Evolutionary conservation across 371 early-diverging fungal species (phyloP), one percentile per base, ranked within the genome.

Genomic region (Mortierella sp.): DNA sequence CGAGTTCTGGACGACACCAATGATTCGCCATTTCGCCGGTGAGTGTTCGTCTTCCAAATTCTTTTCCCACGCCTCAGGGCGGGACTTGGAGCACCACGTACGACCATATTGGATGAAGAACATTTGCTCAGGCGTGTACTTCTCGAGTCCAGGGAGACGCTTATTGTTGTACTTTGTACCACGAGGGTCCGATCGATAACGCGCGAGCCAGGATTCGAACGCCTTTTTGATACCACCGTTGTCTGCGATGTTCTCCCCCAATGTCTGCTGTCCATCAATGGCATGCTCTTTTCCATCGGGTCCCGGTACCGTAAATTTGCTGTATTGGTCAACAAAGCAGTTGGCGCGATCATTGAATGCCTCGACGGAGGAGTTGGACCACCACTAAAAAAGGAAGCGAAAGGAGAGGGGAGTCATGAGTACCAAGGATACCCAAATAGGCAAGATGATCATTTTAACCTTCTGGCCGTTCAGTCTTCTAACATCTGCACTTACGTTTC

Each of bases 191-290:
- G 78, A 72, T 18, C 79, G 72, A 61, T 76, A 80, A 26, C 81
- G 78, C 42, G 60, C 47, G 26, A 78, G 71, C 82, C 85, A 84
- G 26, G 85, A 71, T 27, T 63, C 47, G 23, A 72, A 83, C 0
- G 85, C 73, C 38, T 67, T 68, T n/a, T 55, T 61, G 30, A 88
- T 19, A 19, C 92, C 94, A 14, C 92, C 93, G 58, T 90, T 91
- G 67, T 94, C 94, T 5, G 94, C 91, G 39, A 94, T 62, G 67
- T 91, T 93, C 64, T 92, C 92, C 21, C 84, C 84, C 13, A 91
- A 71, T 0, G 91, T 92, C 31, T 87, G 45, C 58, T 83, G 64
- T 39, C 90, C 89, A 61, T 89, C 82, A 26, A 90, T 80, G 51
- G 66, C 41, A 19, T 64, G 61, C 1, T 58, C 51, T 5, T 24